Evolutionary conservation across 2,329 filamentous ascomycete genomes (phyloP).

Genomic region (Microdochium nivale): DNA sequence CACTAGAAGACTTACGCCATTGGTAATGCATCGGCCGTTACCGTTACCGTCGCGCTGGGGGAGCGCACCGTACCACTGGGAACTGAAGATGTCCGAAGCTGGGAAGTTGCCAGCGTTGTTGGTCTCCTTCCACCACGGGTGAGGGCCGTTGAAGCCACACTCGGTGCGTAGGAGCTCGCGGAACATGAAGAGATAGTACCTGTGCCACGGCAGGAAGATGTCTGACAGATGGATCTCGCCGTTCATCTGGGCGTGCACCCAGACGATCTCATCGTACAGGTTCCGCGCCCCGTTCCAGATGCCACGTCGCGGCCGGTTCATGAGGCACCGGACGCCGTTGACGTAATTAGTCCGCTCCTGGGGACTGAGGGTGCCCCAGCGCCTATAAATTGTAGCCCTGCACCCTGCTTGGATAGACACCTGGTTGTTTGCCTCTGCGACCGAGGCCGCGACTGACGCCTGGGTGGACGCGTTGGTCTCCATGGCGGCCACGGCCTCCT

Average conservation of each 20-base stretch:
- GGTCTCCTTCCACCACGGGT: slow-evolving; percentile 26
- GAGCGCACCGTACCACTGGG: slow-evolving; percentile 18
- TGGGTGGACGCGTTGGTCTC: not conserved
- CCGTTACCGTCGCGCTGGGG: slow-evolving; percentile 12
- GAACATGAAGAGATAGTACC: slow-evolving; percentile 21
- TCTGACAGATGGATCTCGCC: slow-evolving; percentile 21
- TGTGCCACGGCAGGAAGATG: slow-evolving; percentile 23
- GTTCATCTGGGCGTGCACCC: slow-evolving; percentile 19
- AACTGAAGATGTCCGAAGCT: slow-evolving; percentile 18
- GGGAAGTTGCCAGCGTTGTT: slow-evolving; percentile 20
- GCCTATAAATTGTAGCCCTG: not conserved
- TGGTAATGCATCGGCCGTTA: slow-evolving; percentile 17
- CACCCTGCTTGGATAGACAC: not conserved
- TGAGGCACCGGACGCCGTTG: not conserved
- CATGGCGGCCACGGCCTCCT: too few species aligned
- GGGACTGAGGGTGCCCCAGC: not conserved
- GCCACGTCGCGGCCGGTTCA: not conserved
- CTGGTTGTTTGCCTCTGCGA: not conserved
- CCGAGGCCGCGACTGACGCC: not conserved
- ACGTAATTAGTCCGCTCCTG: not conserved
- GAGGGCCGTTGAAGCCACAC: slow-evolving; percentile 20
- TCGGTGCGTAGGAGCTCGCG: slow-evolving; percentile 20
- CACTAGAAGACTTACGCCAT: slow-evolving; percentile 16
- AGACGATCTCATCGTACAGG: slow-evolving; percentile 23
- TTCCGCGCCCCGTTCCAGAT: slow-evolving; percentile 8